Base-by-base conservation (phyloP, 169 alveolate species). In the Eimeria falciformis region DNA sequence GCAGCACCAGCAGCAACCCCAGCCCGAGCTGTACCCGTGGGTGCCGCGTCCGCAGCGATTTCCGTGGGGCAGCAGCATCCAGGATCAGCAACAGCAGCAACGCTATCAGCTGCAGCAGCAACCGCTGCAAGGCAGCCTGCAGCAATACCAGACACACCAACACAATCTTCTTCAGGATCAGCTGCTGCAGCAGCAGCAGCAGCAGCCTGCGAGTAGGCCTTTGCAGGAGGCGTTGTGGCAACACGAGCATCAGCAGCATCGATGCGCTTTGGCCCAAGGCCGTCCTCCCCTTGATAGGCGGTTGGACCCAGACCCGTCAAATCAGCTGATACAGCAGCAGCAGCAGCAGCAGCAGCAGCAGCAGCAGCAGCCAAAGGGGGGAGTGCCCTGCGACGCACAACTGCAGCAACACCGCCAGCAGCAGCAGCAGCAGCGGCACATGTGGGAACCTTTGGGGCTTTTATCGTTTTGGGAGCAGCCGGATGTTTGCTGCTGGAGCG, bases 171-270 rank as follows among this genome's bases (percentile, higher is more conserved):
- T 53, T 23, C 73, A 53, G 45, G 88, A 78, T 27, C 69, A 46
- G 27, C 33, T 50, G 88, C 73, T 27, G 88, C 88, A 78, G 88
- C 88, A 77, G 86, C 86, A 77, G 66, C 86, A 78, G 53, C 85
- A 75, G 68, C 86, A 75, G 29, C 9, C 88, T 27, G 65, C n/a
- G 27, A 23, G 21, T 53, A 27, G 47, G 25, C 47, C 29, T 3
- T 47, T 53, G 17, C 88, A 78, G 55, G 88, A 78, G 9, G 88
- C 50, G 1, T n/a, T 50, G 25, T 78, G 88, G 88, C 75, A 62
- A 9, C 88, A 78, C 73, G 73, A 50, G 43, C 73, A 78, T 68
- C 88, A 78, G 88, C 88, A 78, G 56, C 71, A 29, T n/a, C 73
- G 47, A 37, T 71, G 53, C 37, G 55, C 88, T 14, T 55, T 78